phyloP scores from a whole-genome alignment of 176 grass and related monocot genomes.

The Hordeum vulgare region DNA sequence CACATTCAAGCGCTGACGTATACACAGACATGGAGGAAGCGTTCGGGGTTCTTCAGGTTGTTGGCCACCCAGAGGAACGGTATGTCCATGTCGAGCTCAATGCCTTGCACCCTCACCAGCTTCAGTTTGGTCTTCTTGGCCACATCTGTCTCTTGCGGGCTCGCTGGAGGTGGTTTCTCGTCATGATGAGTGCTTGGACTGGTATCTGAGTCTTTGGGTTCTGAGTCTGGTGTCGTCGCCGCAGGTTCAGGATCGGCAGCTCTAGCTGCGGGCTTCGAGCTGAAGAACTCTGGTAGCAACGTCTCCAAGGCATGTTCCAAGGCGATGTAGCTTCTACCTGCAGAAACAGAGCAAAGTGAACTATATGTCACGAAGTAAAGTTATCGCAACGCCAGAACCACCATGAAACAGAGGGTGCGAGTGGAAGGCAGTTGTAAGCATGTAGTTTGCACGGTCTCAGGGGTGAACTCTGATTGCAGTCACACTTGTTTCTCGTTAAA shows the following conservation, averaged over 20 bases:
- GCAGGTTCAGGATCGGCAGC: neutral
- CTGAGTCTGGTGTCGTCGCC: conserved; percentile 7
- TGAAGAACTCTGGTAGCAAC: conserved; percentile 68
- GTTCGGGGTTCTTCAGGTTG: conserved; percentile 79
- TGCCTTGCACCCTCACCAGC: conserved; percentile 81
- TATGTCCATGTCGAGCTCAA: conserved; percentile 66
- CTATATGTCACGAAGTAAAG: neutral
- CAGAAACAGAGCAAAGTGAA: neutral
- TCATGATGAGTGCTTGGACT: neutral
- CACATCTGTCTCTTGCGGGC: neutral
- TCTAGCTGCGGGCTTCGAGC: neutral
- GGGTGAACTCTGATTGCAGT: neutral
- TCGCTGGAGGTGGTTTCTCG: neutral
- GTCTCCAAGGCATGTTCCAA: conserved; percentile 54
- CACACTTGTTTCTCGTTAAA: neutral
- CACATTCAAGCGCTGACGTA: conserved; percentile 16
- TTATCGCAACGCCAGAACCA: neutral
- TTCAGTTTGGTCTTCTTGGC: conserved; percentile 30
- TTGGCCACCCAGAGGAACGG: conserved; percentile 92
- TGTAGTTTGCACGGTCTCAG: neutral
- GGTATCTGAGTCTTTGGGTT: conserved; percentile 12
- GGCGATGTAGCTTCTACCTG: conserved; percentile 54
- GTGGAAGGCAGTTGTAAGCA: neutral
- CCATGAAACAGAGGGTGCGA: neutral
- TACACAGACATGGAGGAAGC: conserved; percentile 77